Evolutionary conservation across 805 yeast genomes (phyloP), one percentile per base, ranked within the genome.

Genomic region (Henningerozyma blattae): DNA sequence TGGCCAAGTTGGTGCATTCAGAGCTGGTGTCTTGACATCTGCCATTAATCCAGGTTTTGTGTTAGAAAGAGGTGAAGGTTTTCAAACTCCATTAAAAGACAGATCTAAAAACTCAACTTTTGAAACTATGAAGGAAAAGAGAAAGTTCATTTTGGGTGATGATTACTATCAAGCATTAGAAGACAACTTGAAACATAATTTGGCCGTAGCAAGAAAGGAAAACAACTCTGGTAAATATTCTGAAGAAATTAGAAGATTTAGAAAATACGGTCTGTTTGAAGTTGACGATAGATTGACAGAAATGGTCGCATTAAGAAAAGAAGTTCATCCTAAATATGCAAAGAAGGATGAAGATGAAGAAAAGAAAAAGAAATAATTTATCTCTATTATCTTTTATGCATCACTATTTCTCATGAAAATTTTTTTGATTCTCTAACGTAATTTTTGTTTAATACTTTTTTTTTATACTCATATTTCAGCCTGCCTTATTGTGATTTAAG

Each of bases 31-130:
- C 32, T 74, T 87, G 44, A 70, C 67, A 22, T 62, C 56, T 31
- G 65, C 85, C 43, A 65, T 65, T 41, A 55, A 58, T 13, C 70
- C 77, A 39, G 91, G 91, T 22, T 61, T 76, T 18, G 54, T 55
- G 12, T 70, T 89, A 41, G 70, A 69, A n/a, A 58, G 61, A 9
- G 94, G 89, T 35, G 97, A 89, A 63, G 97, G 97, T 19, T 89
- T 65, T 59, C 68, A 70, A 46, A 74, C 83, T 35, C 80, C 72
- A 28, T 48, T 64, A 33, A 62, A 52, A 30, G 49, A 59, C 22
- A 61, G 68, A 40, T 52, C 53, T 34, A 48, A 50, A 16, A 55
- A 44, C 13, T 44, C 51, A 19, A 56, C 61, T 9, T 55, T 65
- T 41, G 57, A 65, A 36, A 60, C 64, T 24, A 43, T 65, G 36